Conservation (phyloP, 2,329 filamentous ascomycete species). For the Dactylonectria estremocensis region DNA sequence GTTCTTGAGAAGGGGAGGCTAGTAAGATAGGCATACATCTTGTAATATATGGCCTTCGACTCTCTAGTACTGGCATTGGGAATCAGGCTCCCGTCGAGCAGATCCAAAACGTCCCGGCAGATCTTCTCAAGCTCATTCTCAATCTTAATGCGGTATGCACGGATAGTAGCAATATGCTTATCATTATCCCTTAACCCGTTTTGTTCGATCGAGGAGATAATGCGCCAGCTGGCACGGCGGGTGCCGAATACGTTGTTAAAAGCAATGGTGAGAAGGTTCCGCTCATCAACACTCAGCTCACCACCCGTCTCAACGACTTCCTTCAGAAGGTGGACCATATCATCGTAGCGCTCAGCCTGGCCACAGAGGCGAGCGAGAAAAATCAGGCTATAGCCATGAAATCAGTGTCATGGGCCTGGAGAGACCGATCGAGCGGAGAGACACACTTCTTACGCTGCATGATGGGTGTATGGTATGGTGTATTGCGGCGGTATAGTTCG, state of each 20-base stretch:
- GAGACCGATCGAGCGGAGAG: background rate
- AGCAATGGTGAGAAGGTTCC: constrained; percentile 97
- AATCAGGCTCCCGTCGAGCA: constrained; percentile 93
- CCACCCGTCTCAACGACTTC: constrained; percentile 92
- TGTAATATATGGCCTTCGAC: constrained; percentile 99
- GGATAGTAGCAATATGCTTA: constrained; percentile 93
- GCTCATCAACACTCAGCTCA: constrained; percentile 94
- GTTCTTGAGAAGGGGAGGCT: constrained; percentile 14
- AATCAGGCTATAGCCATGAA: constrained; percentile 54
- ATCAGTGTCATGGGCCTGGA: constrained; percentile 42
- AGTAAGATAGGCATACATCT: constrained; percentile 82
- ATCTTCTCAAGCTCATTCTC: constrained; percentile 97
- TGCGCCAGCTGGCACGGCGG: constrained; percentile 98
- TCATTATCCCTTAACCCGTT: constrained; percentile 87
- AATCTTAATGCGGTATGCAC: constrained; percentile 98
- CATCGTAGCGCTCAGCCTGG: constrained; percentile 99
- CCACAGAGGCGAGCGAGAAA: constrained; percentile 87
- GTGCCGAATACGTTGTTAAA: constrained; percentile 99
- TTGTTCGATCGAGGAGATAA: constrained; percentile 81
- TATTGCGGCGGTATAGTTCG: background rate
- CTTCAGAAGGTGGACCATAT: constrained; percentile 99
- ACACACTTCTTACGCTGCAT: constrained; percentile 8
- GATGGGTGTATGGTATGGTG: background rate
- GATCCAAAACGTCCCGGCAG: constrained; percentile 97
- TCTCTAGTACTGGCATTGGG: constrained; percentile 96